Base-by-base conservation (phyloP, 139 green algal species). In the Micractinium sp. region DNA sequence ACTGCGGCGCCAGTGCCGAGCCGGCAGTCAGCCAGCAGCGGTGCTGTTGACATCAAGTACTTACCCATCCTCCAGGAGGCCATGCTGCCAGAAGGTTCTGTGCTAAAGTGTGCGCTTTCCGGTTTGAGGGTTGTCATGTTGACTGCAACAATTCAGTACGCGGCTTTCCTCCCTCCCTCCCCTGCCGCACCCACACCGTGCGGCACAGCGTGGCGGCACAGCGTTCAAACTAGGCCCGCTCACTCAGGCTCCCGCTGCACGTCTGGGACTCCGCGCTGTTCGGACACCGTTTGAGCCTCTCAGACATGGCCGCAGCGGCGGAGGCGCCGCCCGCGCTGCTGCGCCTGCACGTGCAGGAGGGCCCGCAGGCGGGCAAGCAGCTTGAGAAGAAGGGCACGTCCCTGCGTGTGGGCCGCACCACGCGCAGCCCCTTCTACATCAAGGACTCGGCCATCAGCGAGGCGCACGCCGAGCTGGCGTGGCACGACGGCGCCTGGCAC, bases 401-500 rank as follows among this genome's bases (percentile, higher is more conserved):
- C 29, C 61, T 81, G 76, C 78, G 63, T 20, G 74, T 92, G 47
- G 90, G 90, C 18, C 86, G 90, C 33, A 92, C 87, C 31, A 75
- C 84, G 47, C 75, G 63, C 22, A 93, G 84, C n/a, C 89, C 91
- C 12, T 36, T 96, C 0, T 90, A 95, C 89, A 92, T 97, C n/a
- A 96, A 96, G 81, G 94, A 96, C 89, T 61, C 83, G 3, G 69
- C 89, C 29, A 90, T 97, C n/a, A 95, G 92, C 13, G 95, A 97
- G 87, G 91, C 91, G 86, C 95, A 97, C 89, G 95, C 90, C 38
- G 92, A 95, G 84, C n/a, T 97, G 0, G 77, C 47, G 0, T 96
- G 92, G 91, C 67, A 86, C 25, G 86, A 90, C 2, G 75, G 53
- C 1, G 20, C 9, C 31, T 97, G 94, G 94, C 56, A 80, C 13